Base-by-base conservation (phyloP, 1,284 basidiomycete genomes). In the Chondrostereum purpureum region DNA sequence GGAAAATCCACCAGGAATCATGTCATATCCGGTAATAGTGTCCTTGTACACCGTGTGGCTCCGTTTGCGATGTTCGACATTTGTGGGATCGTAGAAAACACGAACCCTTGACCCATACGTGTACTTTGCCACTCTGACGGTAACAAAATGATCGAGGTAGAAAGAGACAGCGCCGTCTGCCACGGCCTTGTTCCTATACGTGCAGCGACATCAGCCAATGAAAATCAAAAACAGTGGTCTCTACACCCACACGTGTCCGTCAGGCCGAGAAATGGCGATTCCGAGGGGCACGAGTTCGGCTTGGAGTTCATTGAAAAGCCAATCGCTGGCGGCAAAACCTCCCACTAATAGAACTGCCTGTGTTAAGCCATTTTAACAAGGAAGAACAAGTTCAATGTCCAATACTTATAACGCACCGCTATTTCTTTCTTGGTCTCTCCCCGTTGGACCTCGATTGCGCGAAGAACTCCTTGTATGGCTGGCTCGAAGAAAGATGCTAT, bases 91-190 rank as follows among this genome's bases (percentile, higher is more conserved):
- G 22, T 58, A 78, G 0, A 47, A 45, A 1, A 56, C n/a, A n/a
- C n/a, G n/a, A n/a, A n/a, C n/a, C n/a, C n/a, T n/a, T n/a, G n/a
- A n/a, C 1, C 76, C 76, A 43, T 77, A 76, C 0, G 69, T 65
- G 23, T 61, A 53, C 51, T 61, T 72, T 1, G 77, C 61, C 12
- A 77, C 63, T 12, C 77, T 60, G 0, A 66, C 64, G 5, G 68
- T 61, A 8, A 79, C 75, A 16, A 65, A 65, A 45, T 69, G 73
- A 49, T 79, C 70, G 22, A 78, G 48, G 45, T 70, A 72, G 51
- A 68, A 78, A 0, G 72, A 77, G 14, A 79, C 61, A 1, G 72
- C 75, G 2, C 77, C 77, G 37, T 78, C 72, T 0, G 77, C 69
- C 0, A 78, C 78, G 1, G 74, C 76, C 48, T 78, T 79, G 50